Percentiles rank a stretch among this genome's conserved stretches.
Conservation (phyloP, 208 protist genomes). For the Phytomonas sp. region DNA sequence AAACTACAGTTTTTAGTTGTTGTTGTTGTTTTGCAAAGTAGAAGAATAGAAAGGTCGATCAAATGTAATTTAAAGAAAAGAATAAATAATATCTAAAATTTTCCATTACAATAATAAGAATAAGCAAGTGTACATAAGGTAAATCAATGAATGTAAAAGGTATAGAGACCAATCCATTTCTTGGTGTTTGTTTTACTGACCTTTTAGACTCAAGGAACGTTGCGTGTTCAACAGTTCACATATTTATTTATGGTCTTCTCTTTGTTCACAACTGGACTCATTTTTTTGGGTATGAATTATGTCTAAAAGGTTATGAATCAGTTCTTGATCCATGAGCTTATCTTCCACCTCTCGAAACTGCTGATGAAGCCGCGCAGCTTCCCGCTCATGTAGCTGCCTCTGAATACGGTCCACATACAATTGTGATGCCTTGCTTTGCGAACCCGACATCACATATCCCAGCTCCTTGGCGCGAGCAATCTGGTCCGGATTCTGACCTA, state of each 20-base stretch:
- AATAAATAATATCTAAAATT: not conserved
- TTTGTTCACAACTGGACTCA: not conserved
- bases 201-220: not conserved
- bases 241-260: not conserved
- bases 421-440: slow-evolving; percentile 69
- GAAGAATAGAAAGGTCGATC: not conserved
- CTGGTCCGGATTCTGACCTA: slow-evolving; percentile 71
- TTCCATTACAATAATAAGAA: not conserved
- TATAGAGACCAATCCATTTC: not conserved
- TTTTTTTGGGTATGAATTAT: slow-evolving; percentile 27
- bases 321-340: slow-evolving; percentile 60
- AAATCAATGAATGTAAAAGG: not conserved
- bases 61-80: not conserved
- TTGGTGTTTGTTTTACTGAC: not conserved
- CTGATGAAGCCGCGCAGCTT: slow-evolving; percentile 78
- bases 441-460: slow-evolving; percentile 89
- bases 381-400: slow-evolving; percentile 83
- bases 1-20: not conserved
- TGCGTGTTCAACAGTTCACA: not conserved
- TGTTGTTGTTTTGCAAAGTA: not conserved
- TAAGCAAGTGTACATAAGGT: not conserved
- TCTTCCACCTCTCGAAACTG: slow-evolving; percentile 87
- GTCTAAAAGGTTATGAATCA: slow-evolving; percentile 42
- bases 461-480: slow-evolving; percentile 73
- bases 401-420: slow-evolving; percentile 83